These are phyloP conservation scores for Yamadazyma blattariae DNA, from an alignment of 1,139 yeast species.

Conservation along the genomic window DNA sequence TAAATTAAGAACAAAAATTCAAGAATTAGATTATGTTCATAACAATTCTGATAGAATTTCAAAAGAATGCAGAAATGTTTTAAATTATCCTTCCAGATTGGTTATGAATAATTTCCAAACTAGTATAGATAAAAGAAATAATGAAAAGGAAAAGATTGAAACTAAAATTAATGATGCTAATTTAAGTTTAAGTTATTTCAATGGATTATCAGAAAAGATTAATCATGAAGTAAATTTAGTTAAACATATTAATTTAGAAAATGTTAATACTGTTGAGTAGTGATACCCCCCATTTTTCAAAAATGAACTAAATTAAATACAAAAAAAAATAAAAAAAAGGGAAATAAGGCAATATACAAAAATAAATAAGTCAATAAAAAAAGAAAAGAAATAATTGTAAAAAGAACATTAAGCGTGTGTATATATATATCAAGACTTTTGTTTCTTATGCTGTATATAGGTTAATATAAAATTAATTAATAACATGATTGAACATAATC, in stretches of 20 bases:
- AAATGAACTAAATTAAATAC: too few relatives aligned
- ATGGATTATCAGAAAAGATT: conserved; percentile 48
- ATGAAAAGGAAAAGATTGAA: conserved; percentile 58
- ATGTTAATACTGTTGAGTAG: conserved; percentile 43
- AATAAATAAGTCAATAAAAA: too few relatives aligned
- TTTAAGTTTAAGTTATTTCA: conserved; percentile 59
- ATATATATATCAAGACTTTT: background rate
- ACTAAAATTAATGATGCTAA: conserved; percentile 56
- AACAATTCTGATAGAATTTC: conserved; percentile 75
- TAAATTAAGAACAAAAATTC: conserved; percentile 62
- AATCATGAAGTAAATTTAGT: conserved; percentile 45
- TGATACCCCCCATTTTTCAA: too few relatives aligned
- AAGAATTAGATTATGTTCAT: conserved; percentile 72
- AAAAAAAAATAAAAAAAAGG: too few relatives aligned
- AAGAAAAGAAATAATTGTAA: too few relatives aligned
- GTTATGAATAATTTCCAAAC: conserved; percentile 76
- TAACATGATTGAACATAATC: conserved; percentile 22
- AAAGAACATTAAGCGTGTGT: too few relatives aligned
- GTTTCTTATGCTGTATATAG: conserved; percentile 22
- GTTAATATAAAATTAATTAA: conserved; percentile 22
- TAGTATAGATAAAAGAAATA: conserved; percentile 58
- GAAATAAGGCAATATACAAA: too few relatives aligned
- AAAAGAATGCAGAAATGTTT: conserved; percentile 77
- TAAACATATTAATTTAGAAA: conserved; percentile 53
- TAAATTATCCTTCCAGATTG: conserved; percentile 80